Base-by-base conservation (phyloP, 2,329 filamentous ascomycete species). In the Achaetomium macrosporum region DNA sequence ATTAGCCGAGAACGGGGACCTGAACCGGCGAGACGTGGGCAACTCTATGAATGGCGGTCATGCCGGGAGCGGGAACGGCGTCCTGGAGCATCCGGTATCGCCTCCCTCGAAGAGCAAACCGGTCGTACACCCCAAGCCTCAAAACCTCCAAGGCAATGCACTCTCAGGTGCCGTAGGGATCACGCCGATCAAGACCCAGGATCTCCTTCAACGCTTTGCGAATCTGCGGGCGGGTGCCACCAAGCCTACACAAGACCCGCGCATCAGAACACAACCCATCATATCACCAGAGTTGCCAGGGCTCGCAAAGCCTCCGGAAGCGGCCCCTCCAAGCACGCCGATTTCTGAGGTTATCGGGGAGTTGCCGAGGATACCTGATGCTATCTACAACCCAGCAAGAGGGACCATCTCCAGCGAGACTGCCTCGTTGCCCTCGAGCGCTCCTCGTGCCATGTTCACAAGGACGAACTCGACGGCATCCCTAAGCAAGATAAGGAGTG, bases 351-450 rank as follows among this genome's bases (percentile, higher is more conserved):
- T 76, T n/a, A 66, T 80, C 8, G 75, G 79, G 11, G 74, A 74
- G 15, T 71, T 90, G 63, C 87, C 87, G 11, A 87, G 86, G 65
- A 70, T 85, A 42, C 87, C 87, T 1, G 85, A 84, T 62, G 85
- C 87, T 8, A 87, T 88, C 4, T 91, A 90, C 64, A 90, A 83
- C 61, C 87, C 87, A n/a, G 84, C 84, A 1, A 77, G 86, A 33
- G 88, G 87, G 29, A 86, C 83, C 51, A 75, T 85, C 5, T 82
- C 84, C 3, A 81, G 79, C 20, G 82, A 84, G 55, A 76, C 81
- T 20, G 79, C 86, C 9, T 77, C 83, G 39, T 76, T 84, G 2
- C 86, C 85, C 1, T 76, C 84, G 20, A 84, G 79, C 60, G 83
- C 81, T 3, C 78, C 84, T 1, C 75, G 84, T 15, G 82, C 80